Evolutionary conservation across 495 filamentous ascomycete species (phyloP).

Genomic region (Trichoderma gamsii): DNA sequence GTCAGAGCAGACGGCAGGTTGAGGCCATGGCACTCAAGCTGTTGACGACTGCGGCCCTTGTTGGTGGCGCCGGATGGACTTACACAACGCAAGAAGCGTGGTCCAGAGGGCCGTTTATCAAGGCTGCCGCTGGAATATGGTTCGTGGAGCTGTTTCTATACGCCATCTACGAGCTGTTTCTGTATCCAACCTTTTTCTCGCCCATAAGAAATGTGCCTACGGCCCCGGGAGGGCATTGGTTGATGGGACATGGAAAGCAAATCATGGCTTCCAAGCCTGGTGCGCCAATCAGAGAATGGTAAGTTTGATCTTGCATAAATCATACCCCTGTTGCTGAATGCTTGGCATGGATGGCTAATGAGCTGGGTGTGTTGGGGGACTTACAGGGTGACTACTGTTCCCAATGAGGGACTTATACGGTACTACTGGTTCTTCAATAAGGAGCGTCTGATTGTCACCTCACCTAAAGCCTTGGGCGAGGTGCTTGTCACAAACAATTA

Average conservation of each 20-base stretch:
- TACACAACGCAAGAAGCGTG: constrained; percentile 21
- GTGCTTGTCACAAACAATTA: constrained; percentile 66
- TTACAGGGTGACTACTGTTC: constrained; percentile 57
- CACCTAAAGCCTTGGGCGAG: constrained; percentile 60
- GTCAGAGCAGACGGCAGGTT: neutral
- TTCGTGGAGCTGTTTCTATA: constrained; percentile 25
- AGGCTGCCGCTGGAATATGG: constrained; percentile 20
- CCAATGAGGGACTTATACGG: constrained; percentile 83
- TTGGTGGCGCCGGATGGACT: constrained; percentile 20
- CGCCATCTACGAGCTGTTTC: constrained; percentile 45
- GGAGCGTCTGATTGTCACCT: constrained; percentile 63
- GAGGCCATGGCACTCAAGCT: neutral
- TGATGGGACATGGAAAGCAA: constrained; percentile 50
- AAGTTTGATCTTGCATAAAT: neutral
- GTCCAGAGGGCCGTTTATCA: constrained; percentile 23
- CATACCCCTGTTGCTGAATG: neutral
- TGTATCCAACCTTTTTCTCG: constrained; percentile 70
- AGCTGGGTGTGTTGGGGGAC: neutral
- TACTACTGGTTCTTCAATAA: constrained; percentile 64
- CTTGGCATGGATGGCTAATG: neutral
- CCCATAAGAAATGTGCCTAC: constrained; percentile 61
- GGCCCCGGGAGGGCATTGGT: constrained; percentile 39
- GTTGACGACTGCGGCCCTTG: constrained; percentile 27
- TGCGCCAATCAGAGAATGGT: constrained; percentile 55
- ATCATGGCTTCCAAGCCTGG: constrained; percentile 58